Conservation (phyloP, 2,329 filamentous ascomycete genomes). For the Chaetomium sp. region DNA sequence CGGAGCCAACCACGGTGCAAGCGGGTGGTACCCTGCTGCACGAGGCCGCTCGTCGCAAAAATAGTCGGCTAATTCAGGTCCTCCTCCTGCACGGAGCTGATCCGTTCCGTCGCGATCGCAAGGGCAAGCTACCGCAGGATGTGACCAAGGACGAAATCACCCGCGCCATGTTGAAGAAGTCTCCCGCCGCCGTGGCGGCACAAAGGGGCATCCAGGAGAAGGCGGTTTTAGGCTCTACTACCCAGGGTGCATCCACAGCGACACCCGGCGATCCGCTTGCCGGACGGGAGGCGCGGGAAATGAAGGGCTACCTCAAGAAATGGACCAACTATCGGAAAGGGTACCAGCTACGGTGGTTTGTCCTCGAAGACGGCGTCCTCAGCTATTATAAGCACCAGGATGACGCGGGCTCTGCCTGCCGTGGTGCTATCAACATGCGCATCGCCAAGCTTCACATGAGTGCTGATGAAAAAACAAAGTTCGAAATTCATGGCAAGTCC, state of each 20-base stretch:
- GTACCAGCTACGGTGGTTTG: conserved; percentile 97
- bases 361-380: conserved; percentile 92
- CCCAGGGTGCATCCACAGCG: conserved; percentile 56
- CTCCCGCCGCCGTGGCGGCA: conserved; percentile 89
- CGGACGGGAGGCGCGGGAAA: conserved; percentile 87
- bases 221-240: conserved; percentile 80
- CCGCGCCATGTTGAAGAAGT: conserved; percentile 85
- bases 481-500: conserved; percentile 96
- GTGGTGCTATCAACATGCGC: conserved; percentile 97
- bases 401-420: conserved; percentile 91
- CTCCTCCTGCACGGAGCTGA: conserved; percentile 92
- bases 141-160: conserved; percentile 94
- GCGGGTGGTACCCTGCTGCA: conserved; percentile 90
- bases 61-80: conserved; percentile 84
- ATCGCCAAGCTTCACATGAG: conserved; percentile 96
- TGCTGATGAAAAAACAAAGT: conserved; percentile 93
- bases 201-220: conserved; percentile 97
- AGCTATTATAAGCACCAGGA: conserved; percentile 99
- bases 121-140: conserved; percentile 93
- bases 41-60: conserved; percentile 86
- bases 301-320: conserved; percentile 98
- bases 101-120: conserved; percentile 91
- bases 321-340: conserved; percentile 99
- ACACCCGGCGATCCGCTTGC: conserved; percentile 63
- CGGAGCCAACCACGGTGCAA: conserved; percentile 74